Base-by-base conservation (phyloP, 164 flowering plant genomes). In the Vitis labrusca region DNA sequence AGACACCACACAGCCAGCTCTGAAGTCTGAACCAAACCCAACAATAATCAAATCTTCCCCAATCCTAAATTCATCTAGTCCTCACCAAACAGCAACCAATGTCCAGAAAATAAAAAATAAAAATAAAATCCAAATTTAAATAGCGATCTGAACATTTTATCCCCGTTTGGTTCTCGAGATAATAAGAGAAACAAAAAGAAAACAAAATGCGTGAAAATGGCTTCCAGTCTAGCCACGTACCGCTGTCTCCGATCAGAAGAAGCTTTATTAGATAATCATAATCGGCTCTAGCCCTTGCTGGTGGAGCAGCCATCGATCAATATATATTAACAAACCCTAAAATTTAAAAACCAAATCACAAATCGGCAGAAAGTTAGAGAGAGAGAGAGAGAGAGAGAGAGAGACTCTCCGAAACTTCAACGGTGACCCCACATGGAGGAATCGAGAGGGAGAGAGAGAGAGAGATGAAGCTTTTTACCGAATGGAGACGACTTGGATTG, bases 231-330 rank as follows among this genome's bases (percentile, higher is more conserved):
- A 37, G 44, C 44, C 44, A 65, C 84, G 63, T 67, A 86, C 88
- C 90, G 76, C 90, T 86, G 63, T 86, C 88, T 66, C 90, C 88
- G 73, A 86, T 83, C 76, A 85, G 69, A 27, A 83, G 84, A 62
- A 86, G 88, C 80, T 85, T 82, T 54, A 85, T 80, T 48, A 83
- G 84, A 76, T 75, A 86, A 76, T 85, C 88, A 68, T 85, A 83
- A 77, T 86, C 90, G 51, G 90, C 88, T 60, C 88, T 71, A 66
- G 90, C 86, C 71, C 90, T 80, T 32, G 90, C 85, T 68, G 90
- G 85, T 67, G 86, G 85, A 80, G 88, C 84, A 62, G 87, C 90
- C 90, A 85, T 86, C 19, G 78, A 69, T 49, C 60, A 52, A 59
- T 48, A 14, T 9, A 10, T 8, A 50, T 15, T 27, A n/a, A 58